phyloP scores from a whole-genome alignment of 2,329 filamentous ascomycete genomes.

The Verticillium tricorpus region DNA sequence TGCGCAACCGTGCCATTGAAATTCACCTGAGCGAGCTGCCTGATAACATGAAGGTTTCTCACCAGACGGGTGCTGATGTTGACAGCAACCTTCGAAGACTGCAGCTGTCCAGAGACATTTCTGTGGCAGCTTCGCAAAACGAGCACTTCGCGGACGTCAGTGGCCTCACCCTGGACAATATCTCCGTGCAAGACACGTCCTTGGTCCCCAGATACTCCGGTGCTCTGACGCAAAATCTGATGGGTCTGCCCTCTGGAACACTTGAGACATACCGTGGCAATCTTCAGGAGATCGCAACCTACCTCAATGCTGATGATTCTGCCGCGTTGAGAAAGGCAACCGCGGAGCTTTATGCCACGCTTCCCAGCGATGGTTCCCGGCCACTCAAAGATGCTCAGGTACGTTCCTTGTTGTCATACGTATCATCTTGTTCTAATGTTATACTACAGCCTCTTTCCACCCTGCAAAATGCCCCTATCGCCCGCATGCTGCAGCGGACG shows the following conservation, averaged over 20 bases:
- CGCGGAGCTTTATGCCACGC: slow-evolving; percentile 26
- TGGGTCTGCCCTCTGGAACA: not conserved
- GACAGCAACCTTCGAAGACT: slow-evolving; percentile 48
- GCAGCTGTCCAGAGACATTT: slow-evolving; percentile 29
- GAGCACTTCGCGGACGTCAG: slow-evolving; percentile 19
- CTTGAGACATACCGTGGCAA: slow-evolving; percentile 6
- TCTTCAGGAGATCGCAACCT: slow-evolving; percentile 12
- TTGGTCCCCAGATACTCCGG: slow-evolving; percentile 26
- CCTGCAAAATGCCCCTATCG: slow-evolving; percentile 52
- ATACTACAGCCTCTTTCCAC: slow-evolving; percentile 50
- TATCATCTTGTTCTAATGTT: slow-evolving; percentile 5
- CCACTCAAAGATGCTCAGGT: slow-evolving; percentile 38
- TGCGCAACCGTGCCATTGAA: slow-evolving; percentile 93
- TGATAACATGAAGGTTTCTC: slow-evolving; percentile 4
- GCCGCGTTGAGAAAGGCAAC: slow-evolving; percentile 28
- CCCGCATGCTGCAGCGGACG: slow-evolving; percentile 35
- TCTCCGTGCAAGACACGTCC: slow-evolving; percentile 41
- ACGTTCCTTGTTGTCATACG: slow-evolving; percentile 19
- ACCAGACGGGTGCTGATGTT: slow-evolving; percentile 23
- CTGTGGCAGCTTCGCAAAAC: slow-evolving; percentile 18
- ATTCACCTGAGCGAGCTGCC: slow-evolving; percentile 63
- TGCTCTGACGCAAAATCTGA: slow-evolving; percentile 2
- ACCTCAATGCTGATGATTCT: slow-evolving; percentile 24
- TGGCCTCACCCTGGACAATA: slow-evolving; percentile 37
- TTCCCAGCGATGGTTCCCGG: slow-evolving; percentile 20